A percentile compares a stretch with the other conserved stretches of the same genome.
These are phyloP conservation scores for Coemansia aciculifera DNA, from an alignment of 192 early-diverging fungal genomes.

Conservation along the genomic window DNA sequence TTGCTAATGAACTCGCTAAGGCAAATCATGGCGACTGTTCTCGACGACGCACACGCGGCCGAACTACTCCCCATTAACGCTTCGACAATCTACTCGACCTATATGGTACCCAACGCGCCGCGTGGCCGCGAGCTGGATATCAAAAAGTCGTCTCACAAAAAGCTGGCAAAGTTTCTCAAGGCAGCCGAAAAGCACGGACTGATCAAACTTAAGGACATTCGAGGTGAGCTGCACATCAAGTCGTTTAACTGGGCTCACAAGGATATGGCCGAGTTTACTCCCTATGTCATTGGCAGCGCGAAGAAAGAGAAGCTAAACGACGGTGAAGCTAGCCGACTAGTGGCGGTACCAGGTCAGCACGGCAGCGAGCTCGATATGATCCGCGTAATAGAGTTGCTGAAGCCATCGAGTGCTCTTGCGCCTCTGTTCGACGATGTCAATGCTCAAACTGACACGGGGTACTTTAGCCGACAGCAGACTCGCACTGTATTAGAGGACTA, in stretches of 20 bases:
- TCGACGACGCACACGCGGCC: conserved; percentile 58
- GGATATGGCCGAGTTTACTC: conserved; percentile 32
- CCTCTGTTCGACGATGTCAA: conserved; percentile 60
- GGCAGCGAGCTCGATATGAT: conserved; percentile 4
- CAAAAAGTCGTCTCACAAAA: conserved; percentile 84
- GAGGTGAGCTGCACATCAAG: conserved; percentile 47
- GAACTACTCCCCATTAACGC: conserved; percentile 70
- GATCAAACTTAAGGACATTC: conserved; percentile 78
- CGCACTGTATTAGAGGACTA: conserved; percentile 63
- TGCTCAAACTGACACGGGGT: conserved; percentile 52
- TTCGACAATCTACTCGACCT: conserved; percentile 73
- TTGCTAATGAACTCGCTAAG: conserved; percentile 68
- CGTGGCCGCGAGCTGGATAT: conserved; percentile 68
- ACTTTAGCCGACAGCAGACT: conserved; percentile 63
- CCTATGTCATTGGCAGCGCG: conserved; percentile 20
- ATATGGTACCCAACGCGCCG: conserved; percentile 72
- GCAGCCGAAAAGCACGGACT: conserved; percentile 81
- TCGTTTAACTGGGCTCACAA: conserved; percentile 36
- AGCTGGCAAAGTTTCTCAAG: conserved; percentile 86
- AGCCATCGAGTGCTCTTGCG: conserved; percentile 51
- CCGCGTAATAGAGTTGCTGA: conserved; percentile 57
- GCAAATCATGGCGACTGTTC: conserved; percentile 68
- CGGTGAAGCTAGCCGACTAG: neutral
- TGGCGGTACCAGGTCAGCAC: neutral
- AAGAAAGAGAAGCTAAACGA: neutral